Base-by-base conservation (phyloP, 2,329 filamentous ascomycete genomes). In the Penicillium sp. region DNA sequence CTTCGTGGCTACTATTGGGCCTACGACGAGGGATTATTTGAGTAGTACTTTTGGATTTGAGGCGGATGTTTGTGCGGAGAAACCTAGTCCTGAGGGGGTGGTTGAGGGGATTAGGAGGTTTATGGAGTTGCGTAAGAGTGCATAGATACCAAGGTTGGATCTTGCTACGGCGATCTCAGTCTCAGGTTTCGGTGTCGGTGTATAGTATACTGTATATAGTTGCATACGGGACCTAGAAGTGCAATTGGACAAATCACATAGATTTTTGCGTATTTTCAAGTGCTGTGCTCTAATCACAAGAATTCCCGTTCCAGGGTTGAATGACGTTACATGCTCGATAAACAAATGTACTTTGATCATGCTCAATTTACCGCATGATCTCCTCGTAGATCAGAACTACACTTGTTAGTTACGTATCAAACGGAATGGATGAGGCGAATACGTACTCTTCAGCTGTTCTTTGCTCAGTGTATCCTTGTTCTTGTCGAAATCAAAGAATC, bases 401-500 rank as follows among this genome's bases (percentile, higher is more conserved):
- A 14, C 29, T 13, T 13, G 53, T 71, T 51, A 69, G 62, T 33
- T 21, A 35, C 11, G 26, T n/a, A 2, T 8, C 19, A 44, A 21
- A 21, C 13, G 50, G 21, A 11, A 8, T 27, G 33, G 8, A 50
- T 21, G 10, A 3, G 26, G 46, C 21, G 25, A 5, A 21, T 21
- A 65, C 73, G 66, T 69, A 88, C 95, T 85, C 83, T 98, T 98
- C 76, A 99, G 79, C 79, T 99, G 92, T 80, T 99, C 95, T 81
- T 99, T 99, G 82, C 90, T 97, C 72, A 99, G 80, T 70, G 89
- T 95, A 77, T 99, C 95, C 87, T 99, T 99, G 84, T 98, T 96
- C 85, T 97, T 97, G 80, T 99, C 95, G 77, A 99, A 99, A 78
- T 99, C 95, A 75, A 99, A 99, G 83, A 99, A 99, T 76, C 96